Evolutionary conservation across 2,329 filamentous ascomycete genomes (phyloP).

Genomic region (Fusarium veterinarium): DNA sequence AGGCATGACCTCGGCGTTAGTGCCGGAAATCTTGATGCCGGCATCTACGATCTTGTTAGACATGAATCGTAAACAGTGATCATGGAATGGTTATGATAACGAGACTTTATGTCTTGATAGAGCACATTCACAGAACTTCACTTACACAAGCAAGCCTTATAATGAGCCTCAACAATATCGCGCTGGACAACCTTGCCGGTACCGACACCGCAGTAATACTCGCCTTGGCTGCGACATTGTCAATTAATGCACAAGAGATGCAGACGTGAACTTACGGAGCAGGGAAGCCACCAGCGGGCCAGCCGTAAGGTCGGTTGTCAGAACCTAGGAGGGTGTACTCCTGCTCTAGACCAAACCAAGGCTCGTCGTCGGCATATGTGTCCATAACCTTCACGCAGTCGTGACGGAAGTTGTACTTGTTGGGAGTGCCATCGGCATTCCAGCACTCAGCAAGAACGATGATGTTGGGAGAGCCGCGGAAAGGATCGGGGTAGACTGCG

Average conservation of each 20-base stretch:
- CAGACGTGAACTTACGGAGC: conserved; percentile 65
- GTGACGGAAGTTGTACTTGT: conserved; percentile 98
- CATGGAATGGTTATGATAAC: not conserved
- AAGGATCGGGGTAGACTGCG: conserved; percentile 90
- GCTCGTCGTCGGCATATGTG: conserved; percentile 81
- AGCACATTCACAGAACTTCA: not conserved
- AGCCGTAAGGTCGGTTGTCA: conserved; percentile 88
- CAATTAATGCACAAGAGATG: conserved; percentile 4
- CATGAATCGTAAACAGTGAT: too few species aligned
- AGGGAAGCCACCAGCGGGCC: conserved; percentile 78
- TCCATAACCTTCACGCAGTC: conserved; percentile 92
- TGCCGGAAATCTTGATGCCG: conserved; percentile 93
- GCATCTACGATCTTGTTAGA: conserved; percentile 59
- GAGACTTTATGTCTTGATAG: not conserved
- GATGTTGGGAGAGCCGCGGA: conserved; percentile 90
- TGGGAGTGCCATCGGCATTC: conserved; percentile 92
- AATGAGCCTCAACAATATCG: conserved; percentile 86
- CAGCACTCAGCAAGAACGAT: conserved; percentile 95
- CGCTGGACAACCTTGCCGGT: conserved; percentile 97
- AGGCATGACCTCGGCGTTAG: conserved; percentile 99
- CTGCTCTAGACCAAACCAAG: conserved; percentile 98
- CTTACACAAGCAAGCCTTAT: conserved; percentile 74
- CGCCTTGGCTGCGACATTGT: conserved; percentile 48
- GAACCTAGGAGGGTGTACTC: conserved; percentile 87
- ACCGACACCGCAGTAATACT: conserved; percentile 86